Percentiles rank a stretch among this genome's conserved stretches.
Conservation (phyloP, 768 basidiomycete genomes). For the Myochromella boudieri region DNA sequence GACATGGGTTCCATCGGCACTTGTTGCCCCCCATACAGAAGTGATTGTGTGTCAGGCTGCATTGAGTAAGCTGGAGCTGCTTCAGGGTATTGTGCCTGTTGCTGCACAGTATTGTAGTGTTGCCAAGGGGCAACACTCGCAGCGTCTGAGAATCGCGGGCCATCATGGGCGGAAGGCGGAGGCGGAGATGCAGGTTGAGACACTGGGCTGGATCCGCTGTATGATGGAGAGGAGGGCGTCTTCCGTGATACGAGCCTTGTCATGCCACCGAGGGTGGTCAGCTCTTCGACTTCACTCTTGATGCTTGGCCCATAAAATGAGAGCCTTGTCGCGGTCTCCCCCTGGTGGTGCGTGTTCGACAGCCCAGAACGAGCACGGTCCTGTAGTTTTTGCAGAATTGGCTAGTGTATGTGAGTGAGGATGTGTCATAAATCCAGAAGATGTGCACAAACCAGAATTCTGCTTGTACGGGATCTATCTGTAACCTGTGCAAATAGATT, state of each 20-base stretch:
- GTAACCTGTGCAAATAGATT: conserved; percentile 57
- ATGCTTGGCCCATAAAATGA: conserved; percentile 39
- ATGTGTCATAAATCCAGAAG: background rate
- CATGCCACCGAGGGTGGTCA: conserved; percentile 61
- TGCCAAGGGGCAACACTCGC: conserved; percentile 26
- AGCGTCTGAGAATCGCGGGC: conserved; percentile 16
- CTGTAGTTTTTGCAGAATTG: conserved; percentile 58
- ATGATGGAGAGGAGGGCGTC: conserved; percentile 45
- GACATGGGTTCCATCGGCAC: conserved; percentile 26
- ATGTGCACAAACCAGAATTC: conserved; percentile 45
- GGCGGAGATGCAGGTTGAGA: conserved; percentile 50
- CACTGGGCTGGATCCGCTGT: conserved; percentile 40
- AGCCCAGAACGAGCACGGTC: conserved; percentile 51
- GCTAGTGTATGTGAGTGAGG: conserved; percentile 34
- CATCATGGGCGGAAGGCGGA: conserved; percentile 22
- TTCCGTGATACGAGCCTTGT: conserved; percentile 60
- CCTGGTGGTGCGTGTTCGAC: conserved; percentile 22
- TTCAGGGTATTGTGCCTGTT: conserved; percentile 31
- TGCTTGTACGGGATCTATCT: conserved; percentile 51
- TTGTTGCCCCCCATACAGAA: conserved; percentile 20
- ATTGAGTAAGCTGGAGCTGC: conserved; percentile 15
- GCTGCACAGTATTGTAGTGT: conserved; percentile 33
- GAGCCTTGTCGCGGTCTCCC: conserved; percentile 26
- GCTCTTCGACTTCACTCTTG: conserved; percentile 62
- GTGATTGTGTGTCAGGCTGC: conserved; percentile 14